Conservation (phyloP, 176 grass and related monocot species). For the Oropetium thomaeum region DNA sequence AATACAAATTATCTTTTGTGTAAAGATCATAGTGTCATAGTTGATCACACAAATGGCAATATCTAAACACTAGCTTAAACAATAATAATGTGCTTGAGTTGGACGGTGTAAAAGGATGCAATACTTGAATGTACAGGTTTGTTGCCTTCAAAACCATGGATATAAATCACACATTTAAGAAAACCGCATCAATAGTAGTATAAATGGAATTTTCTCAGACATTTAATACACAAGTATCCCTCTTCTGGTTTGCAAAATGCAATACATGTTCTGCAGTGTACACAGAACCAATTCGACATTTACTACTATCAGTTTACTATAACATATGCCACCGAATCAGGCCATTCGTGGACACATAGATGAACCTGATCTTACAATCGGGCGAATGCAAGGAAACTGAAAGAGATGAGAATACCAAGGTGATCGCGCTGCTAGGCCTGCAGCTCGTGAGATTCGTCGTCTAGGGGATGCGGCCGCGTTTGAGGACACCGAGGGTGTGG, state of each 20-base stretch:
- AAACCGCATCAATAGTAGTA: not conserved
- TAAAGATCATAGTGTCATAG: slow-evolving; percentile 1
- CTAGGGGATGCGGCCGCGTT: slow-evolving; percentile 71
- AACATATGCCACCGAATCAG: not conserved
- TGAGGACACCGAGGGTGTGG: slow-evolving; percentile 65
- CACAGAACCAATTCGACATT: not conserved
- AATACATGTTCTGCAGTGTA: not conserved
- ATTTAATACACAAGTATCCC: not conserved
- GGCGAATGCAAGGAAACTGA: not conserved
- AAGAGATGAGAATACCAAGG: slow-evolving; percentile 14
- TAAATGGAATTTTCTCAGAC: too few relatives aligned
- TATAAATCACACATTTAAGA: not conserved
- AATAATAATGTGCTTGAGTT: not conserved
- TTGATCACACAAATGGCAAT: not conserved
- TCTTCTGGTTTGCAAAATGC: not conserved
- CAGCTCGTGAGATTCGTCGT: not conserved
- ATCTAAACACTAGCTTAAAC: not conserved
- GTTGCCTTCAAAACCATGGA: not conserved
- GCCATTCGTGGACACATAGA: not conserved
- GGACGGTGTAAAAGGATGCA: slow-evolving; percentile 8
- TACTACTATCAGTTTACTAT: not conserved
- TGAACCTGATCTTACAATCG: not conserved
- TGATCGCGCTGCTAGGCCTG: not conserved
- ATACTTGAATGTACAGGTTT: slow-evolving; percentile 1
- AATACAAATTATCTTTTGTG: not conserved